A percentile compares a stretch with the other conserved stretches of the same genome.
These are phyloP conservation scores for Wickerhamomyces bovis DNA, from an alignment of 805 yeast species.

Conservation along the genomic window DNA sequence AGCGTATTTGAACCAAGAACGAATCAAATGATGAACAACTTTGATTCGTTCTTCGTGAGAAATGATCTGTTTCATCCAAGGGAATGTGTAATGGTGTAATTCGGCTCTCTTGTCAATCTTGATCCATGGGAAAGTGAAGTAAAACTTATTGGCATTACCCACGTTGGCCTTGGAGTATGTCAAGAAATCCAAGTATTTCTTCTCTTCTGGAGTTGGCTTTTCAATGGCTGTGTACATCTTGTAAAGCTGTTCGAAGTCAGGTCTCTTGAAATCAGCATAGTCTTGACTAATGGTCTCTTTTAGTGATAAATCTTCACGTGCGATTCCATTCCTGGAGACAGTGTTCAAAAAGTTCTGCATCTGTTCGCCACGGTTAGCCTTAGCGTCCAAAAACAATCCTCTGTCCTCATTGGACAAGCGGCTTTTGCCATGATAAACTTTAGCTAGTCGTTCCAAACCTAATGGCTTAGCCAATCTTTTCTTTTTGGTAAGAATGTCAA, in stretches of 20 bases:
- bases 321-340: slow-evolving; percentile 6
- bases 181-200: slow-evolving; percentile 21
- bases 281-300: slow-evolving; percentile 9
- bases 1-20: slow-evolving; percentile 51
- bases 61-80: slow-evolving; percentile 26
- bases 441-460: slow-evolving; percentile 17
- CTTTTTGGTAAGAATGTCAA: slow-evolving; percentile 21
- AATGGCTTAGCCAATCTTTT: slow-evolving; percentile 15
- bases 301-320: slow-evolving; percentile 10
- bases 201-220: slow-evolving; percentile 16
- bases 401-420: slow-evolving; percentile 3
- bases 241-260: slow-evolving; percentile 12
- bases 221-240: slow-evolving; percentile 8
- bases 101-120: slow-evolving; percentile 21
- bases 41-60: slow-evolving; percentile 24
- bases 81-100: slow-evolving; percentile 27
- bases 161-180: slow-evolving; percentile 22
- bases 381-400: slow-evolving; percentile 1
- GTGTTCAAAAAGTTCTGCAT: slow-evolving; percentile 4
- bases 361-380: slow-evolving; percentile 6
- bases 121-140: slow-evolving; percentile 24
- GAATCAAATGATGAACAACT: slow-evolving; percentile 40
- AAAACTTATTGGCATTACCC: slow-evolving; percentile 18
- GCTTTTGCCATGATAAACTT: slow-evolving; percentile 8
- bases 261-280: slow-evolving; percentile 13